Evolutionary conservation across 2,329 filamentous ascomycete genomes (phyloP).

Genomic region (Phyllosticta paracitricarpa): DNA sequence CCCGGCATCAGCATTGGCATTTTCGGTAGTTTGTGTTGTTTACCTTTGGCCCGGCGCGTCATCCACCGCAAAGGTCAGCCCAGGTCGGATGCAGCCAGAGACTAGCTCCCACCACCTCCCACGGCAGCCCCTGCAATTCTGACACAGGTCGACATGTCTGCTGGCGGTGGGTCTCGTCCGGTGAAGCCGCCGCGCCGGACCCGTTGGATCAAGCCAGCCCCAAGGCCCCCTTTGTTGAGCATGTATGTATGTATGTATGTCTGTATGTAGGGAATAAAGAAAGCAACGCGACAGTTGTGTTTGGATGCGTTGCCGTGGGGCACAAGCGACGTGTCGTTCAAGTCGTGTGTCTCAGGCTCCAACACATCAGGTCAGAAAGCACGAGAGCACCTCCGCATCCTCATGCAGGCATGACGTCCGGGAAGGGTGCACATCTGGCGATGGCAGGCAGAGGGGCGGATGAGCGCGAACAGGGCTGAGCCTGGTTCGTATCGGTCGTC

Average conservation of each 20-base stretch:
- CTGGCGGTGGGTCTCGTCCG: not conserved
- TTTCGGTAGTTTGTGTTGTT: conserved; percentile 10
- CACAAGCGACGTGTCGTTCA: not conserved
- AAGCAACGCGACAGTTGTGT: not conserved
- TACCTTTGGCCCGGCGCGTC: conserved; percentile 9
- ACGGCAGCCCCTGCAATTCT: not conserved
- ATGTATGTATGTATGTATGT: too few relatives aligned
- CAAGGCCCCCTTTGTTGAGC: not conserved
- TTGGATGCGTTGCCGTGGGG: not conserved
- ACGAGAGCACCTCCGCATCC: not conserved
- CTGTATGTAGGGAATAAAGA: too few relatives aligned
- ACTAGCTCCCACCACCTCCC: not conserved
- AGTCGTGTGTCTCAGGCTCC: not conserved
- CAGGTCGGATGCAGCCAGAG: not conserved
- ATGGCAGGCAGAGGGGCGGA: not conserved
- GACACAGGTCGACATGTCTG: not conserved
- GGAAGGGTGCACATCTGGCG: not conserved
- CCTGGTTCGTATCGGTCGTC: not conserved
- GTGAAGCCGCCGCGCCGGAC: not conserved
- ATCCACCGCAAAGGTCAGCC: not conserved
- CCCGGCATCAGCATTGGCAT: not conserved
- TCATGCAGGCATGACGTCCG: not conserved
- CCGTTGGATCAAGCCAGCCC: not conserved
- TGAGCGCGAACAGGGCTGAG: not conserved
- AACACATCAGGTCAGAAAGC: not conserved